Percentiles rank a stretch among this genome's conserved stretches.
These are phyloP conservation scores for Fusarium sp. DNA, from an alignment of 2,329 filamentous ascomycete genomes.

Conservation along the genomic window DNA sequence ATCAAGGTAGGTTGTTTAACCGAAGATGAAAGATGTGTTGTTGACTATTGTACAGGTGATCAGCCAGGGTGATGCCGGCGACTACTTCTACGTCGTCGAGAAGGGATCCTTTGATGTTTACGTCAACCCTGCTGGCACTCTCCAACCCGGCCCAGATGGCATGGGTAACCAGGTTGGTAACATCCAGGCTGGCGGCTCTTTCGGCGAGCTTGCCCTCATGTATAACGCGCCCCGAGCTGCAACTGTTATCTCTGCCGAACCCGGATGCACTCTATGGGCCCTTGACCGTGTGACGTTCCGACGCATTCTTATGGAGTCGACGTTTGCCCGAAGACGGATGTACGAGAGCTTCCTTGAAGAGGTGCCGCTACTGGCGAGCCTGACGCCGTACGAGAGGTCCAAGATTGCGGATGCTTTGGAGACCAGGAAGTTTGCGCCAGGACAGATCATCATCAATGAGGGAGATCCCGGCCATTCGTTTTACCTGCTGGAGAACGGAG, in stretches of 20 bases:
- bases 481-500: conserved; percentile 88
- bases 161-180: conserved; percentile 85
- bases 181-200: conserved; percentile 90
- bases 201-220: conserved; percentile 97
- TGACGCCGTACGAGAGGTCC: conserved; percentile 92
- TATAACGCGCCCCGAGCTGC: conserved; percentile 97
- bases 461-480: conserved; percentile 93
- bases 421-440: conserved; percentile 84
- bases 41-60: conserved; percentile 77
- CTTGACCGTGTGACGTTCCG: conserved; percentile 97
- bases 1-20: conserved; percentile 67
- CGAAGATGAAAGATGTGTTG: not conserved
- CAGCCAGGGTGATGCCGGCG: conserved; percentile 92
- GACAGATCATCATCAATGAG: conserved; percentile 88
- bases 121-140: conserved; percentile 81
- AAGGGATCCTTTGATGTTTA: conserved; percentile 91
- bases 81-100: conserved; percentile 98
- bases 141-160: conserved; percentile 84
- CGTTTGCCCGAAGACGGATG: conserved; percentile 94
- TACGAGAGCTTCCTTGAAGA: conserved; percentile 98
- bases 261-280: conserved; percentile 87
- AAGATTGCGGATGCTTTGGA: conserved; percentile 98
- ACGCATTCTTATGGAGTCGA: conserved; percentile 97
- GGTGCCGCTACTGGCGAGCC: conserved; percentile 83
- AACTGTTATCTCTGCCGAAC: conserved; percentile 87